Conservation (phyloP, 2,329 filamentous ascomycete species). For the Diaporthe ampelina region DNA sequence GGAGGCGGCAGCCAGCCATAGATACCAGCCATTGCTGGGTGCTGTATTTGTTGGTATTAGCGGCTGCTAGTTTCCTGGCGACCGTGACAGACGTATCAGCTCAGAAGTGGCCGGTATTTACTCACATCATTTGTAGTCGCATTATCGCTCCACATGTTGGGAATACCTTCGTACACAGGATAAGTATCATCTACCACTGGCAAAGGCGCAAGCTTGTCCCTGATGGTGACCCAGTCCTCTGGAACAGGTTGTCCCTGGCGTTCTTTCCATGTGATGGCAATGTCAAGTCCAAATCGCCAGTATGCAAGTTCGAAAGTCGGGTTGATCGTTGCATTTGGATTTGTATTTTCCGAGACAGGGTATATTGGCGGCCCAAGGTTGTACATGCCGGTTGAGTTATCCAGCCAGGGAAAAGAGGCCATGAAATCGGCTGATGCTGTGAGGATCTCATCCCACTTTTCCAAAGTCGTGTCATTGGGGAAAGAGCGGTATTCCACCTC, state of each 20-base stretch:
- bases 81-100: too few species aligned
- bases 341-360: conserved; percentile 68
- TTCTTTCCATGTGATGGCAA: conserved; percentile 66
- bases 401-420: conserved; percentile 69
- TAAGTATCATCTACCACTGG: conserved; percentile 65
- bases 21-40: conserved; percentile 59
- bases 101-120: neutral
- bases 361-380: conserved; percentile 63
- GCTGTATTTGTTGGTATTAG: conserved; percentile 38
- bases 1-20: conserved; percentile 59
- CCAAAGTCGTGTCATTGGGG: conserved; percentile 58
- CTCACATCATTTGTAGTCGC: conserved; percentile 54
- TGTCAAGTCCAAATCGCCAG: conserved; percentile 71
- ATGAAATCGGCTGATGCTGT: conserved; percentile 70
- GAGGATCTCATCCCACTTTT: conserved; percentile 67
- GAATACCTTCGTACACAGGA: conserved; percentile 66
- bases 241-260: conserved; percentile 61
- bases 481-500: conserved; percentile 66
- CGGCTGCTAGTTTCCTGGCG: neutral
- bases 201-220: conserved; percentile 66
- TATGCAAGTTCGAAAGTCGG: conserved; percentile 73
- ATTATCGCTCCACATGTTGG: conserved; percentile 57
- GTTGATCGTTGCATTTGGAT: conserved; percentile 68
- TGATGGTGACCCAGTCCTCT: conserved; percentile 60
- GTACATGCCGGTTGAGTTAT: conserved; percentile 64